Conservation (phyloP, 1,284 basidiomycete genomes). For the Coniferiporia weirii region DNA sequence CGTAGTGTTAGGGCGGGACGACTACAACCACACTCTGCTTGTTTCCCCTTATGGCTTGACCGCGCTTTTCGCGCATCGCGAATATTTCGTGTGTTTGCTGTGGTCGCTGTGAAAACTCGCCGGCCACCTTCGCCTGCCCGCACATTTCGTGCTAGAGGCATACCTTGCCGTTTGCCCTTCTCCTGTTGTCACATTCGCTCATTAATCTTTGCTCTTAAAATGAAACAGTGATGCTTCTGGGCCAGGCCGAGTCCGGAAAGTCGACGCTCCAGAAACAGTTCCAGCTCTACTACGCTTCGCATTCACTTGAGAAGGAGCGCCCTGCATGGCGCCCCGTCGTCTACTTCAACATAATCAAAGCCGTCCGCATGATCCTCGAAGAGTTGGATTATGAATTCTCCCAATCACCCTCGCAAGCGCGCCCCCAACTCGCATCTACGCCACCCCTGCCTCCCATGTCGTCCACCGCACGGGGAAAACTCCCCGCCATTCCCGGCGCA, state of each 20-base stretch:
- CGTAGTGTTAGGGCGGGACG: no score
- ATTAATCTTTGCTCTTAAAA: neutral
- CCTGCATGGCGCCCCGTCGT: constrained; percentile 74
- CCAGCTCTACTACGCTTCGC: constrained; percentile 70
- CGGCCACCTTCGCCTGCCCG: no score
- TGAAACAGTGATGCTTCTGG: constrained; percentile 46
- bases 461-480: constrained; percentile 14
- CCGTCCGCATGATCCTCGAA: constrained; percentile 67
- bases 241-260: constrained; percentile 77
- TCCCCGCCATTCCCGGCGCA: constrained; percentile 13
- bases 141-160: no score
- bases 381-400: constrained; percentile 60
- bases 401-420: constrained; percentile 20
- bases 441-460: constrained; percentile 24
- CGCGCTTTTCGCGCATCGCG: no score
- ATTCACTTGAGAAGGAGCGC: constrained; percentile 61
- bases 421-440: constrained; percentile 21
- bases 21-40: no score
- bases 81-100: no score
- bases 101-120: no score
- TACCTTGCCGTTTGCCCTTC: neutral
- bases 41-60: no score
- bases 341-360: constrained; percentile 76
- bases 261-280: constrained; percentile 78
- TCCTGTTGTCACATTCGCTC: neutral